phyloP scores from a whole-genome alignment of 495 filamentous ascomycete species.

The Xylaria scruposa region DNA sequence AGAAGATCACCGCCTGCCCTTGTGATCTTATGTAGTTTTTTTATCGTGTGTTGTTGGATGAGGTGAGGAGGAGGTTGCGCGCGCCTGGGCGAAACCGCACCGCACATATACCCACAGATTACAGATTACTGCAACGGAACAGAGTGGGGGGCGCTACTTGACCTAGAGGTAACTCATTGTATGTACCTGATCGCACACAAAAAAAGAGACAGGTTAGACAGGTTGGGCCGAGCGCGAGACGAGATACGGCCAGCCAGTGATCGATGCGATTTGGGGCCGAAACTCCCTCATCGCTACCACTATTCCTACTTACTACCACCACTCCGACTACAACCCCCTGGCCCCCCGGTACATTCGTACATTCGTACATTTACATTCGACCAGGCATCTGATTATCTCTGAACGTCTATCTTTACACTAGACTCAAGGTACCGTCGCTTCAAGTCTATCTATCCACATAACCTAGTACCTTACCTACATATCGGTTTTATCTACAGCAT shows the following conservation, averaged over 20 bases:
- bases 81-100: background rate
- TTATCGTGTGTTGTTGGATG: too few species aligned
- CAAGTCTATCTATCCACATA: background rate
- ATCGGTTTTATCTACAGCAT: conserved; percentile 17
- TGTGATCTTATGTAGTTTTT: background rate
- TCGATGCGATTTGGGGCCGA: conserved; percentile 15
- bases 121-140: background rate
- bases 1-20: background rate
- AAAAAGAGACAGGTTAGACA: background rate
- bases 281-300: conserved; percentile 25
- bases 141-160: conserved; percentile 7
- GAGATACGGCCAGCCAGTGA: conserved; percentile 10
- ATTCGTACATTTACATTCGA: too few species aligned
- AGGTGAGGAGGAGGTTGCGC: background rate
- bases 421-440: conserved; percentile 21
- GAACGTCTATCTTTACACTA: background rate
- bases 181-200: background rate
- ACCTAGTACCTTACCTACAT: too few species aligned
- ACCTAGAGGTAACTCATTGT: background rate
- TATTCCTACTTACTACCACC: background rate
- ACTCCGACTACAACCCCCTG: conserved; percentile 7
- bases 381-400: conserved; percentile 20
- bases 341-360: background rate
- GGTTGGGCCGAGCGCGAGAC: conserved; percentile 3
- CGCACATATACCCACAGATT: background rate